A percentile compares a stretch with the other conserved stretches of the same genome.
phyloP scores from a whole-genome alignment of 2,329 filamentous ascomycete genomes.

The Diaporthe capsici region DNA sequence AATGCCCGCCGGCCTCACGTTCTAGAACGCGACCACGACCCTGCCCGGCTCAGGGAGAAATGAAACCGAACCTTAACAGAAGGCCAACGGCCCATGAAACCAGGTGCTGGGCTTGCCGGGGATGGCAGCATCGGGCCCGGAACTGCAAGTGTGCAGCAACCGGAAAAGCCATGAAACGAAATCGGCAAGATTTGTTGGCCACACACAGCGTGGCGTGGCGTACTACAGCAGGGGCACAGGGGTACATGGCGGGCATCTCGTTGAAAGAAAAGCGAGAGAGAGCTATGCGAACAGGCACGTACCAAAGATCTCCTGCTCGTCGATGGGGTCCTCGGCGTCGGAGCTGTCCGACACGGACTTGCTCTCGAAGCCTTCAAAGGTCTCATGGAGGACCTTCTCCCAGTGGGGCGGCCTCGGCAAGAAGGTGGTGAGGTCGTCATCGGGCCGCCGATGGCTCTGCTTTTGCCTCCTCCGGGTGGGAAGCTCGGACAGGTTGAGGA shows the following conservation, averaged over 20 bases:
- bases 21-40: slow-evolving; percentile 23
- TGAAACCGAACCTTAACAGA: slow-evolving; percentile 18
- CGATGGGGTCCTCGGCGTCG: slow-evolving; percentile 84
- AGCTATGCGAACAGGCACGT: neutral
- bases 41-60: slow-evolving; percentile 14
- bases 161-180: slow-evolving; percentile 30
- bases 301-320: slow-evolving; percentile 98
- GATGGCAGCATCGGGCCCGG: neutral
- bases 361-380: slow-evolving; percentile 50
- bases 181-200: slow-evolving; percentile 2
- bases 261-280: neutral
- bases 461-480: slow-evolving; percentile 79
- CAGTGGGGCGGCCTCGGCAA: slow-evolving; percentile 52
- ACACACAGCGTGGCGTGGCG: slow-evolving; percentile 9
- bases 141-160: slow-evolving; percentile 10
- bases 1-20: slow-evolving; percentile 8
- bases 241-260: neutral
- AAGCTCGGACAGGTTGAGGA: slow-evolving; percentile 89
- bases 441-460: slow-evolving; percentile 62
- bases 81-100: slow-evolving; percentile 21
- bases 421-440: slow-evolving; percentile 62
- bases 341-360: slow-evolving; percentile 55
- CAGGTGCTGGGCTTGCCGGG: slow-evolving; percentile 9
- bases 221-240: slow-evolving; percentile 14
- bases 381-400: slow-evolving; percentile 48